Evolutionary conservation across 2,329 filamentous ascomycete species (phyloP), one percentile per base, ranked within the genome.

Genomic region (Monilinia fructicola): DNA sequence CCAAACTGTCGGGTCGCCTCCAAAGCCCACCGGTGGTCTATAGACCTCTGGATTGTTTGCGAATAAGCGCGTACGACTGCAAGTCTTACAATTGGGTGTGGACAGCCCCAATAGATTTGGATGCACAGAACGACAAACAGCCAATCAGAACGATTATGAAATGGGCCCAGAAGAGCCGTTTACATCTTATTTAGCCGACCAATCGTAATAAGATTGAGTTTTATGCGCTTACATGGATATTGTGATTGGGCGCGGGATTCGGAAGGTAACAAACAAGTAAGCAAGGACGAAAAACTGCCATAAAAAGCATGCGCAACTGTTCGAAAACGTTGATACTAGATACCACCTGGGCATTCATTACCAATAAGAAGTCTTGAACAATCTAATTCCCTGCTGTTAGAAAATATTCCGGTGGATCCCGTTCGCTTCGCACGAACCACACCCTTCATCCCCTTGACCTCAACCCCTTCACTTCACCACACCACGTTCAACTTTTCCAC

Each of bases 1-100:
- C 58, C 58, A 60, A 60, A 60, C 58, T 50, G 28, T 60, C 58
- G 58, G 58, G 58, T 60, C 44, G 18, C 28, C 12, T 18, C 21
- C 44, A 60, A 60, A 60, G 21, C 38, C 31, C 35, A 31, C 28
- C 28, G 6, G 31, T 35, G 31, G 31, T 35, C 9, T 35, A 38
- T 26, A 21, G 31, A 9, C 44, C 10, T 50, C 12, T 35, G 10
- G 21, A 60, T n/a, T 60, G 56, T 21, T 14, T 46, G 44, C 44
- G 18, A 40, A 60, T 50, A 60, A 60, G 28, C 44, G 56, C 58
- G 58, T 35, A 60, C 58, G 31, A 60, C 28, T 38, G 31, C 31
- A 50, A 40, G 12, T 42, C 48, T 18, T n/a, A 59, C 21, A 23
- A 59, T 48, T 48, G 56, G 28, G 44, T 38, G 28, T 50, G 12